Evolutionary conservation across 257 asterid genomes (phyloP).

Genomic region (Solanum bulbocastanum): DNA sequence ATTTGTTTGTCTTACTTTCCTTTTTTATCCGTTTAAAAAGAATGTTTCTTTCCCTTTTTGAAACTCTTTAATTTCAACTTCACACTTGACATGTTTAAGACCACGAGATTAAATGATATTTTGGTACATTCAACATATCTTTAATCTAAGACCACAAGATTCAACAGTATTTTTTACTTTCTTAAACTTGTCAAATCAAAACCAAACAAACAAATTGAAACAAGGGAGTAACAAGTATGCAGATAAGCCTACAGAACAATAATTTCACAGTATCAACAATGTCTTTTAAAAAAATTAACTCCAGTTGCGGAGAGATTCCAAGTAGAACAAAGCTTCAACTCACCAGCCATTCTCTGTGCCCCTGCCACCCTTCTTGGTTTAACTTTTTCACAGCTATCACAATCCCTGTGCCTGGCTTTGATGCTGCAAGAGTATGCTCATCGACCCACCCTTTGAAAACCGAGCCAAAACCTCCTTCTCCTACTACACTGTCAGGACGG

Average conservation of each 20-base stretch:
- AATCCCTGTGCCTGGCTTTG: constrained; percentile 8
- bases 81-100: neutral
- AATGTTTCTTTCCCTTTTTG: neutral
- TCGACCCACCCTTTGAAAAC: constrained; percentile 15
- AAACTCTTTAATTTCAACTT: neutral
- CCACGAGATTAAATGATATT: neutral
- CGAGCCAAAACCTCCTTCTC: constrained; percentile 7
- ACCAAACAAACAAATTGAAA: neutral
- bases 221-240: neutral
- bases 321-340: neutral
- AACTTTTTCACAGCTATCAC: constrained; percentile 10
- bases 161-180: neutral
- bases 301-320: neutral
- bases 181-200: fast-evolving
- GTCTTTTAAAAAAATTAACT: neutral
- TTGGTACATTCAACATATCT: neutral
- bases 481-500: constrained; percentile 84
- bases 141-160: neutral
- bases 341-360: constrained; percentile 19
- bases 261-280: neutral
- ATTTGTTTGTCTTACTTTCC: neutral
- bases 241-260: neutral
- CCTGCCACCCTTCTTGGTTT: constrained; percentile 13
- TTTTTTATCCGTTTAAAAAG: neutral
- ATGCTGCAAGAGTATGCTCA: constrained; percentile 7